phyloP scores from a whole-genome alignment of 164 flowering plant genomes.

The Chloranthus sessilifolius region DNA sequence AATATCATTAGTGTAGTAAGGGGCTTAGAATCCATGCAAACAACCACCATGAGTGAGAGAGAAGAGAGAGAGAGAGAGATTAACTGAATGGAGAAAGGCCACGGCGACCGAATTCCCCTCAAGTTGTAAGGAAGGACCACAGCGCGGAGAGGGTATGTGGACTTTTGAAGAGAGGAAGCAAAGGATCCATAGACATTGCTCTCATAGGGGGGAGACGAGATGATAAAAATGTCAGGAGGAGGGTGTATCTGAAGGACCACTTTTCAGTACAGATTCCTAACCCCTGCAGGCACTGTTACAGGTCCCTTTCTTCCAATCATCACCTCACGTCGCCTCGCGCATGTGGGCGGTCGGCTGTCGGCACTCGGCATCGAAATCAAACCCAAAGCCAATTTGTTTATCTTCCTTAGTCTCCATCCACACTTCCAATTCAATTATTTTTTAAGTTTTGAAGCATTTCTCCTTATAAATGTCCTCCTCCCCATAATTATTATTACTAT shows the following conservation, averaged over 20 bases:
- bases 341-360: background rate
- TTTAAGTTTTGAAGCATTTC: background rate
- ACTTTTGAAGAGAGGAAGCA: constrained; percentile 12
- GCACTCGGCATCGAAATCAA: background rate
- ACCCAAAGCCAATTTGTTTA: constrained; percentile 5
- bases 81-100: no score
- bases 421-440: background rate
- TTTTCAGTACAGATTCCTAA: constrained; percentile 14
- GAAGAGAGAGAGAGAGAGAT: no score
- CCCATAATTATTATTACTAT: no score
- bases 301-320: constrained; percentile 15
- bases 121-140: no score
- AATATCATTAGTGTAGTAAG: no score
- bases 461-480: constrained; percentile 3
- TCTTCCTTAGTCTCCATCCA: background rate
- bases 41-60: no score
- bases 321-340: background rate
- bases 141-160: no score
- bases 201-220: constrained; percentile 2
- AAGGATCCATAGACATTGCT: constrained; percentile 5
- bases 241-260: constrained; percentile 16
- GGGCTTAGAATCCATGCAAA: no score
- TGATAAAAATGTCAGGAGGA: constrained; percentile 14
- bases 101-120: no score
- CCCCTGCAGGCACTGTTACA: constrained; percentile 5